Evolutionary conservation across 306 rosid species (phyloP).

Genomic region (Prunus dulcis): DNA sequence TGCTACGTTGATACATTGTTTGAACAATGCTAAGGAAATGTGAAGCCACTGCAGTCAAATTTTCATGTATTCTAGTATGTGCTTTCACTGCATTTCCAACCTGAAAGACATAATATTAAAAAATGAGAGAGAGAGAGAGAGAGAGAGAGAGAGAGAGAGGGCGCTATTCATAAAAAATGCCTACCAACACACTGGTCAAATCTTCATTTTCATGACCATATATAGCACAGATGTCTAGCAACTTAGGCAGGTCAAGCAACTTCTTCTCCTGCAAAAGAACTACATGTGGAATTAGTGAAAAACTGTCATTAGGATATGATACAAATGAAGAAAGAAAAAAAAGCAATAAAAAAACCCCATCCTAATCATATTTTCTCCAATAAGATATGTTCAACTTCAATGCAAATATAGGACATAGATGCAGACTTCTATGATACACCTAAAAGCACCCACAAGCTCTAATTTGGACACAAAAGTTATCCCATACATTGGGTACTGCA

Average conservation of each 20-base stretch:
- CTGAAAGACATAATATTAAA: conserved; percentile 34
- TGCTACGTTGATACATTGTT: conserved; percentile 87
- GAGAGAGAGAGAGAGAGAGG: not conserved
- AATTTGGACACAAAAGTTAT: not conserved
- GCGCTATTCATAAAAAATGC: conserved; percentile 14
- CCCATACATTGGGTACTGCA: not conserved
- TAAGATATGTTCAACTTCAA: not conserved
- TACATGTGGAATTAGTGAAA: conserved; percentile 70
- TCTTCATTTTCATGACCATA: conserved; percentile 85
- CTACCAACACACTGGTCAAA: conserved; percentile 71
- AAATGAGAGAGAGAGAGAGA: conserved; percentile 8
- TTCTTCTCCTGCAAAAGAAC: conserved; percentile 94
- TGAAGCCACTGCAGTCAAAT: conserved; percentile 52
- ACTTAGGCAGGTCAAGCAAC: conserved; percentile 84
- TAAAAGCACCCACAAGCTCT: not conserved
- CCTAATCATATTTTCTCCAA: not conserved
- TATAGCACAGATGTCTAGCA: conserved; percentile 91
- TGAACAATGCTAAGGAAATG: conserved; percentile 75
- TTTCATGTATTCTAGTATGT: conserved; percentile 59
- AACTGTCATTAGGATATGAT: conserved; percentile 23
- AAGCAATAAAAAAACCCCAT: not conserved
- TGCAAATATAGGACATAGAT: not conserved
- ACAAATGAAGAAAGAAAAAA: not conserved
- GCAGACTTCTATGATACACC: not conserved
- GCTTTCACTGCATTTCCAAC: conserved; percentile 74